Evolutionary conservation across 148 eudicot genomes (phyloP).

Genomic region (Chenopodium album): DNA sequence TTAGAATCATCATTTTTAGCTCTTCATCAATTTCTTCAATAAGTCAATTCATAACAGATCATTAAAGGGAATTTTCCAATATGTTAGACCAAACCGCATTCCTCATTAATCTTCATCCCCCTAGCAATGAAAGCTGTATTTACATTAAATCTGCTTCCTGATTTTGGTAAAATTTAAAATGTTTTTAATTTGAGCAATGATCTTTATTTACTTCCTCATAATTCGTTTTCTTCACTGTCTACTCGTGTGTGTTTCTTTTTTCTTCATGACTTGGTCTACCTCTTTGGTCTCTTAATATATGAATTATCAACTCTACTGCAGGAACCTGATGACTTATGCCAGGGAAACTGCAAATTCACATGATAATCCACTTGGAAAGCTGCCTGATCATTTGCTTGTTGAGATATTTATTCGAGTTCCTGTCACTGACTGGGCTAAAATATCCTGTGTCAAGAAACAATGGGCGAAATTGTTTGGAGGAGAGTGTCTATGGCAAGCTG

Average conservation of each 20-base stretch:
- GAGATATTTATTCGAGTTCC: conserved; percentile 79
- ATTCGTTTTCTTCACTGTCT: not conserved
- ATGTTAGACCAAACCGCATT: not conserved
- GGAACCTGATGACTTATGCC: conserved; percentile 29
- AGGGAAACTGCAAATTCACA: conserved; percentile 20
- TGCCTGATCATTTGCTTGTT: conserved; percentile 71
- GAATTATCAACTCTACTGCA: conserved; percentile 11
- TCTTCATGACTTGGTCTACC: too few relatives aligned
- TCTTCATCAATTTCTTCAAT: too few relatives aligned
- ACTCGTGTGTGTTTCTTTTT: not conserved
- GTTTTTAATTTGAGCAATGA: not conserved
- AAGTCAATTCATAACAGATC: not conserved
- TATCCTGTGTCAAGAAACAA: conserved; percentile 62
- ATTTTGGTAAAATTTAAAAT: not conserved
- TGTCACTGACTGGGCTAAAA: conserved; percentile 50
- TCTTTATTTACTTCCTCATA: not conserved
- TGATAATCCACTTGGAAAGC: conserved; percentile 46
- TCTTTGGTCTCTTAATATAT: not conserved
- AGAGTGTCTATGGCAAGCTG: conserved; percentile 68
- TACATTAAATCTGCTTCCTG: not conserved
- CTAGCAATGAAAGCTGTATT: not conserved
- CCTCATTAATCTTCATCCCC: not conserved
- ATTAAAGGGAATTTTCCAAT: not conserved
- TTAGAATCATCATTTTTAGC: too few relatives aligned
- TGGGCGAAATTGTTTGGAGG: conserved; percentile 61